These are phyloP conservation scores for Solanum hybrid DNA, from an alignment of 305 asterid species.

Conservation along the genomic window DNA sequence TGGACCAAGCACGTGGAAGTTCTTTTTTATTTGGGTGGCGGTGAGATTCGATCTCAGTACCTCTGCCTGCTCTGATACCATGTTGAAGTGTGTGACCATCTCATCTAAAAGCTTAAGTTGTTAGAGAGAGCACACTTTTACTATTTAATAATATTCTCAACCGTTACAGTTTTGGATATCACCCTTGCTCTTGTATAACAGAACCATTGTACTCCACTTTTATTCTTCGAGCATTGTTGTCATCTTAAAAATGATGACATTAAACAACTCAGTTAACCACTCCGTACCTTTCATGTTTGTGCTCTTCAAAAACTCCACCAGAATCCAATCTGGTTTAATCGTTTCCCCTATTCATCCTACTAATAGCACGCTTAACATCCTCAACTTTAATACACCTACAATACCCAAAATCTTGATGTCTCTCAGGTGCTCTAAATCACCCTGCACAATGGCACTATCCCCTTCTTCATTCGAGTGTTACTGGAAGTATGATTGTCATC, in stretches of 20 bases:
- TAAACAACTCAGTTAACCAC: neutral
- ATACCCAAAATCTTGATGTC: neutral
- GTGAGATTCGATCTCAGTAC: too few species aligned
- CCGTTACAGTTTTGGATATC: neutral
- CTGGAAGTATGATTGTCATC: neutral
- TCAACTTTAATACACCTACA: neutral
- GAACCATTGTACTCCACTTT: neutral
- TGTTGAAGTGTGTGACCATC: too few species aligned
- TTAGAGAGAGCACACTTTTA: too few species aligned
- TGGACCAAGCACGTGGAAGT: too few species aligned
- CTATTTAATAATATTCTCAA: too few species aligned
- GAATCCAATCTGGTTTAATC: neutral
- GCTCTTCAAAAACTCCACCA: neutral
- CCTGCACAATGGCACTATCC: neutral
- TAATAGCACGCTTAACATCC: neutral
- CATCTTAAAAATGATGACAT: neutral
- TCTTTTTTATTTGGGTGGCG: too few species aligned
- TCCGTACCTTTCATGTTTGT: neutral
- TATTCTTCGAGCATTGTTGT: neutral
- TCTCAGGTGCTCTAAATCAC: neutral
- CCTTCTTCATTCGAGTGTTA: neutral
- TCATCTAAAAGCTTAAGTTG: too few species aligned
- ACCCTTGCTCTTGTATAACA: neutral
- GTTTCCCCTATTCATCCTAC: neutral
- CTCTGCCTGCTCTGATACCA: too few species aligned